These are phyloP conservation scores for Malbranchea cinnamomea DNA, from an alignment of 2,329 filamentous ascomycete species.

Conservation along the genomic window DNA sequence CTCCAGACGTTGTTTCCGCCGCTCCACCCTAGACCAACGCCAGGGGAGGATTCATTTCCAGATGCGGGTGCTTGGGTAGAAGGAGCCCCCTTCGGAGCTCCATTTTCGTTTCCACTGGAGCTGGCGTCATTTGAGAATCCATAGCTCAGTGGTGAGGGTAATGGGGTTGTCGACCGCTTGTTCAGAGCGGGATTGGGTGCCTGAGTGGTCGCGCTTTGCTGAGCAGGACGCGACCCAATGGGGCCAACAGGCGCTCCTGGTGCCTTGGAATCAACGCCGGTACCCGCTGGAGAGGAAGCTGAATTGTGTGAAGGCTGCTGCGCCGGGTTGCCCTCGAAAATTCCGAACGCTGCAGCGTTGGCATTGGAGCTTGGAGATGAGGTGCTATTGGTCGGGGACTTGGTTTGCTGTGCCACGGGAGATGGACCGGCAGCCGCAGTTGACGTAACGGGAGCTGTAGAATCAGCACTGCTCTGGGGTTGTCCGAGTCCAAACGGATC, in stretches of 20 bases:
- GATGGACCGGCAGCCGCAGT: slow-evolving; percentile 25
- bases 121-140: slow-evolving; percentile 44
- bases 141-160: slow-evolving; percentile 75
- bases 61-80: slow-evolving; percentile 34
- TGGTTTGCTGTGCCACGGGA: slow-evolving; percentile 33
- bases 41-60: slow-evolving; percentile 28
- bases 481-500: slow-evolving; percentile 48
- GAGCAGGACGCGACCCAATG: slow-evolving; percentile 75
- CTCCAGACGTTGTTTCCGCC: slow-evolving; percentile 75
- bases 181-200: slow-evolving; percentile 45
- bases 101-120: slow-evolving; percentile 36
- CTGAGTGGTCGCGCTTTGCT: slow-evolving; percentile 33
- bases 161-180: slow-evolving; percentile 77
- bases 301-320: slow-evolving; percentile 65
- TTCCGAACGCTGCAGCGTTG: slow-evolving; percentile 39
- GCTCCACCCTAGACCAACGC: slow-evolving; percentile 52
- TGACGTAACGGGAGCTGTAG: slow-evolving; percentile 36
- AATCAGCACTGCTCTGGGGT: slow-evolving; percentile 35
- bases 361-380: slow-evolving; percentile 49
- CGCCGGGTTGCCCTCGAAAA: slow-evolving; percentile 42
- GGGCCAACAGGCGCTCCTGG: slow-evolving; percentile 59
- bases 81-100: slow-evolving; percentile 45
- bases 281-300: slow-evolving; percentile 65
- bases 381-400: slow-evolving; percentile 66
- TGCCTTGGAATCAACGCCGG: slow-evolving; percentile 38